A percentile compares a stretch with the other conserved stretches of the same genome.
These are phyloP conservation scores for Lycium barbarum DNA, from an alignment of 257 asterid genomes.

Conservation along the genomic window DNA sequence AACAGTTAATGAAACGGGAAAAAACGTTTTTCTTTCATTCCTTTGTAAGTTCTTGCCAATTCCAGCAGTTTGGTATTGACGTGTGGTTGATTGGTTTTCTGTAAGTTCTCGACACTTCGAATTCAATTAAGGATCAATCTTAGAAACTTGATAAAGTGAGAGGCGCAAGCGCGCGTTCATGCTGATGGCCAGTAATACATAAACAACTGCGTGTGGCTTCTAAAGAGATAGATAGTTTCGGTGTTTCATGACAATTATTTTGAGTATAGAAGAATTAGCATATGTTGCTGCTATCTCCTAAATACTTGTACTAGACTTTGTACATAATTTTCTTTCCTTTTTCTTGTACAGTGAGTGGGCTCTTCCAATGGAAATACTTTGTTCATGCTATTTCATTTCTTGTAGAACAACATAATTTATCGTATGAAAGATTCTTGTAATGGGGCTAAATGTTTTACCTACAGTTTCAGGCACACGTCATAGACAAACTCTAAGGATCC, in stretches of 20 bases:
- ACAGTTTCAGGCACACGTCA: slow-evolving; percentile 8
- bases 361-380: neutral
- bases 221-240: neutral
- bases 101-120: neutral
- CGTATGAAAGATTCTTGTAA: neutral
- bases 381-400: neutral
- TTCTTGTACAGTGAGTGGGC: neutral
- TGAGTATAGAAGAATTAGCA: neutral
- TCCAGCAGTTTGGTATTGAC: neutral
- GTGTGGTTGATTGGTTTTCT: neutral
- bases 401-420: neutral
- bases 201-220: neutral
- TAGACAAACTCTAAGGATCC: neutral
- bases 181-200: neutral
- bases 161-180: neutral
- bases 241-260: neutral
- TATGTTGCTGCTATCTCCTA: neutral
- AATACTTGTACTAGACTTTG: neutral
- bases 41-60: neutral
- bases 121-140: neutral
- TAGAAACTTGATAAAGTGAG: neutral
- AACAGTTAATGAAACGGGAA: neutral
- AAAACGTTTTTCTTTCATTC: too few relatives aligned
- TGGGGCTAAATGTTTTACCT: neutral
- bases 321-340: neutral